Evolutionary conservation across 208 protist species (phyloP), one percentile per base, ranked within the genome.

Genomic region (Wallacemonas sp.): DNA sequence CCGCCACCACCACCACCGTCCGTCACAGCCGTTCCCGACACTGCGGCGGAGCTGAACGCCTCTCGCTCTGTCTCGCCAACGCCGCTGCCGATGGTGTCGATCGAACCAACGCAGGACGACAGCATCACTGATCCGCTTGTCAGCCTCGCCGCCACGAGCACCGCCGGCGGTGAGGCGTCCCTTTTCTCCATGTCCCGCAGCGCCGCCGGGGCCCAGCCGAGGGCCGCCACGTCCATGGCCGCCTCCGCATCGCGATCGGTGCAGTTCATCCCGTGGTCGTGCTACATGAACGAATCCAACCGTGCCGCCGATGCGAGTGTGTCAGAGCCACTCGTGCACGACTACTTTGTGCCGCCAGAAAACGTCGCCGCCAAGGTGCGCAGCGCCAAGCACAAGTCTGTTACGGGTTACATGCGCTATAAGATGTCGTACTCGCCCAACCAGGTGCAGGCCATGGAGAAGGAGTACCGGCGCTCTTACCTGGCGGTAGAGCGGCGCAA

Each of bases 311-410:
- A 55, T 26, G 47, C 47, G 9, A 32, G 47, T 17, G 19, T 32
- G 23, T 17, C 27, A 21, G 61, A 74, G 55, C 60, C 68, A 0
- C 39, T 57, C 16, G 69, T 74, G 2, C 69, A 69, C 34, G 69
- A 74, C 39, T 74, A 74, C 55, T 74, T 74, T 36, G 46, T 74
- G 4, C 55, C 69, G 1, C 69, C 69, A 6, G 69, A 74, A 34
- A 74, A 55, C 38, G 61, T 62, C 11, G 39, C 58, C 9, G 44
- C 39, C 8, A 39, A 43, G 8, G 1, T 57, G 1, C 29, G n/a
- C 1, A 11, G 17, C 1, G 4, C 3, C 14, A 5, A 43, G 29
- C 26, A 69, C 19, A 21, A 27, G 9, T 52, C 19, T 32, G n/a
- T 62, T 4, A 30, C 67, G 54, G 36, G 54, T 19, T 16, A 49